Evolutionary conservation across 768 basidiomycete species (phyloP).

Genomic region (Mycena capillaripes): DNA sequence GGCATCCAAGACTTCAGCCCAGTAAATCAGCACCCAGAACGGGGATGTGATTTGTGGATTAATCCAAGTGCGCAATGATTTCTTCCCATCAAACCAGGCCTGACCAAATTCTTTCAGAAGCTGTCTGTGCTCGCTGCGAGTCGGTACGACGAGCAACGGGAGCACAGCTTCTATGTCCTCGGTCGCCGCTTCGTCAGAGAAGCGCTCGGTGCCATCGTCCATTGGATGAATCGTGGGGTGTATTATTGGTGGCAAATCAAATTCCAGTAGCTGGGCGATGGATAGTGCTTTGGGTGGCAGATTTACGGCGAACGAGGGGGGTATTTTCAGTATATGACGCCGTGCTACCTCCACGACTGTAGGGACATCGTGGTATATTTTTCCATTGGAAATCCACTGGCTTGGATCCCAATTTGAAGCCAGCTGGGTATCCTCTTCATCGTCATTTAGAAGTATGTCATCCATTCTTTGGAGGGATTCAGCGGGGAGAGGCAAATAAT

Average conservation of each 20-base stretch:
- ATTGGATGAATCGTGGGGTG: not conserved
- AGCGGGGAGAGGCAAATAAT: too few relatives aligned
- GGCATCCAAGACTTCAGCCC: conserved; percentile 6
- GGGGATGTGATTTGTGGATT: not conserved
- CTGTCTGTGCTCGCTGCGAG: not conserved
- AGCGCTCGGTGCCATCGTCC: not conserved
- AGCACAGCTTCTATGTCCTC: conserved; percentile 5
- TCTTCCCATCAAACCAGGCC: conserved; percentile 17
- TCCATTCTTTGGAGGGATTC: too few relatives aligned
- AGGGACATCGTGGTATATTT: not conserved
- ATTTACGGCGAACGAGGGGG: not conserved
- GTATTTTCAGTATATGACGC: not conserved
- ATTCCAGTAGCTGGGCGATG: not conserved
- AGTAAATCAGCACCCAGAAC: conserved; percentile 2
- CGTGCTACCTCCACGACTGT: not conserved
- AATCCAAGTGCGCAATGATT: not conserved
- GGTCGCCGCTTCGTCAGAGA: not conserved
- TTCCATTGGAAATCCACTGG: not conserved
- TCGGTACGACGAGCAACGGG: not conserved
- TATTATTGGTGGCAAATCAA: not conserved
- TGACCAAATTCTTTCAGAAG: conserved; percentile 2
- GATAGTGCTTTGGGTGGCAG: not conserved
- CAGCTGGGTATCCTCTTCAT: not conserved
- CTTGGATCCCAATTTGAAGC: not conserved
- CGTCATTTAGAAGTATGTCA: not conserved